phyloP scores from a whole-genome alignment of 331 rosid genomes.

The Prunus yedoensis region DNA sequence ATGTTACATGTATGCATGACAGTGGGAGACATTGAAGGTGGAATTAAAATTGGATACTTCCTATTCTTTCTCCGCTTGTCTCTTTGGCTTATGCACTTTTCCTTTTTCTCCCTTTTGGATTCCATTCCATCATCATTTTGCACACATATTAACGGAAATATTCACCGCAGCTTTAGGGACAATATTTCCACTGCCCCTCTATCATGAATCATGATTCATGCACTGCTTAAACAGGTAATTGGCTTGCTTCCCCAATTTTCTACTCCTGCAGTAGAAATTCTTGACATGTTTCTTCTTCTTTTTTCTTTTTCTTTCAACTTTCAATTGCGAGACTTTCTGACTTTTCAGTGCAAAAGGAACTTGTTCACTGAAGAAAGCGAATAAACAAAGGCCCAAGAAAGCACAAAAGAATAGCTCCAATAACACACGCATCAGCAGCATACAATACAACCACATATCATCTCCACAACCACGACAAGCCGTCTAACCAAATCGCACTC shows the following conservation, averaged over 20 bases:
- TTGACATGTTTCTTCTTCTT: no score
- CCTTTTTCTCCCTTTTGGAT: conserved; percentile 33
- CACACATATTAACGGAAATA: conserved; percentile 18
- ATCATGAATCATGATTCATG: no score
- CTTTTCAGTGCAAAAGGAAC: neutral
- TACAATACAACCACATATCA: neutral
- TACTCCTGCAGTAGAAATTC: no score
- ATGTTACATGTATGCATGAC: neutral
- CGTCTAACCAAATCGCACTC: conserved; percentile 7
- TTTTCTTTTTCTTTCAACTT: neutral
- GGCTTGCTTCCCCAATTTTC: no score
- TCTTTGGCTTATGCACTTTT: conserved; percentile 54
- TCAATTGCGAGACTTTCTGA: no score
- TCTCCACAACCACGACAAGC: conserved; percentile 21
- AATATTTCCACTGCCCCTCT: neutral
- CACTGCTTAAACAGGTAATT: neutral
- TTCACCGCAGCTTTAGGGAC: neutral
- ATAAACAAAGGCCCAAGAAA: neutral
- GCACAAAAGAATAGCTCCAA: conserved; percentile 17
- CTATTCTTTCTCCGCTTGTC: conserved; percentile 37
- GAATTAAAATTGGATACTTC: conserved; percentile 6
- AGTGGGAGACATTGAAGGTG: conserved; percentile 25
- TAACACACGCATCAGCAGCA: neutral
- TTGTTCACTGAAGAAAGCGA: neutral
- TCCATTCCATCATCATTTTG: conserved; percentile 15